Conservation (phyloP, 148 eudicot genomes). For the Cornus controversa region DNA sequence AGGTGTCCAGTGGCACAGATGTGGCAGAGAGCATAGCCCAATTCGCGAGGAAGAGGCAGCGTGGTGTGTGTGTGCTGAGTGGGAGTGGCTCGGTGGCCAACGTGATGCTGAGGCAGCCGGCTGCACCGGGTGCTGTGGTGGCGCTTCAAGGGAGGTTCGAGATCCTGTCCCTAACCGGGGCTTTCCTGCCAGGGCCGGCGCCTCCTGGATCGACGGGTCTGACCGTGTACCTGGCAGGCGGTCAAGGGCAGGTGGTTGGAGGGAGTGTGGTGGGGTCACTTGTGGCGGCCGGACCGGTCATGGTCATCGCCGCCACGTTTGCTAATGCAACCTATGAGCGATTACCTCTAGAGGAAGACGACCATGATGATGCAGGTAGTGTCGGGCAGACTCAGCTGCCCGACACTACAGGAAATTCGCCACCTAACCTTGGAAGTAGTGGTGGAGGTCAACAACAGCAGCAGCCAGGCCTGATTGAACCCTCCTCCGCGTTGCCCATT, state of each 20-base stretch:
- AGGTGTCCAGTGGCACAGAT: slow-evolving; percentile 47
- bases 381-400: slow-evolving; percentile 15
- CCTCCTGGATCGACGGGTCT: slow-evolving; percentile 51
- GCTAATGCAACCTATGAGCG: slow-evolving; percentile 49
- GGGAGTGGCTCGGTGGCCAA: slow-evolving; percentile 48
- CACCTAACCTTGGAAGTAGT: slow-evolving; percentile 14
- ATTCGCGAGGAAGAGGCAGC: slow-evolving; percentile 42
- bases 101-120: slow-evolving; percentile 47
- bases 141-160: slow-evolving; percentile 57
- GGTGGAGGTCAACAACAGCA: slow-evolving; percentile 21
- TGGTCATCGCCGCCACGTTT: slow-evolving; percentile 53
- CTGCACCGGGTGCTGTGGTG: slow-evolving; percentile 33
- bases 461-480: slow-evolving; percentile 24
- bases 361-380: slow-evolving; percentile 17
- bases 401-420: slow-evolving; percentile 8
- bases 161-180: slow-evolving; percentile 47
- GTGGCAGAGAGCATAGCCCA: slow-evolving; percentile 49
- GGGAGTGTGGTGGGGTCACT: slow-evolving; percentile 52
- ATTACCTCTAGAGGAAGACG: slow-evolving; percentile 30
- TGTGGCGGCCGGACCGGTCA: slow-evolving; percentile 54
- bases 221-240: slow-evolving; percentile 46
- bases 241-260: slow-evolving; percentile 47
- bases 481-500: slow-evolving; percentile 28
- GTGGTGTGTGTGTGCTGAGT: slow-evolving; percentile 48
- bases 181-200: slow-evolving; percentile 49